Evolutionary conservation across 2,329 filamentous ascomycete genomes (phyloP).

Genomic region (Ascochyta rabiei): DNA sequence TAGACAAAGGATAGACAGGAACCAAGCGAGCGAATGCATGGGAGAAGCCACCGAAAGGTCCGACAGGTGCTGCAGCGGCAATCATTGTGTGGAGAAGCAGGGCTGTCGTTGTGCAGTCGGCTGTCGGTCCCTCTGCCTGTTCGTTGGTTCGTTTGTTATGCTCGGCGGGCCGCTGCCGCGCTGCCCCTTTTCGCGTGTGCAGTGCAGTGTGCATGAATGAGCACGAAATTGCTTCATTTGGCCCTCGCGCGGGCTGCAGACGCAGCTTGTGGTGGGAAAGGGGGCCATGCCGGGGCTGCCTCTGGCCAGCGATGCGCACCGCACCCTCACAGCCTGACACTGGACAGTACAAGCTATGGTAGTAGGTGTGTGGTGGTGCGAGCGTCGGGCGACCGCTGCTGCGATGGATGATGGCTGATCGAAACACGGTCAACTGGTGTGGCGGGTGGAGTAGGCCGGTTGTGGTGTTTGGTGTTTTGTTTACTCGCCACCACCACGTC

Average conservation of each 20-base stretch:
- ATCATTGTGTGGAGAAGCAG: constrained; percentile 44
- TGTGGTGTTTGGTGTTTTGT: neutral
- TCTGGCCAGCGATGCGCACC: constrained; percentile 1
- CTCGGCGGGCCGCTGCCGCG: constrained; percentile 24
- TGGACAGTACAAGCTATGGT: too few relatives aligned
- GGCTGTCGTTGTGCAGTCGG: constrained; percentile 5
- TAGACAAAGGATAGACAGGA: constrained; percentile 1
- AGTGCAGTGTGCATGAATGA: constrained; percentile 22
- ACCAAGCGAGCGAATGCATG: constrained; percentile 22
- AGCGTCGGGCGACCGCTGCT: neutral
- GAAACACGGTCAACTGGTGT: constrained; percentile 9
- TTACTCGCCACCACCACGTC: neutral
- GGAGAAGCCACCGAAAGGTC: constrained; percentile 19
- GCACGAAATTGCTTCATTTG: constrained; percentile 19
- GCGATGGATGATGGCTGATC: constrained; percentile 1
- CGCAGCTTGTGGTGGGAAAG: constrained; percentile 5
- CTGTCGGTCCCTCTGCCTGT: constrained; percentile 19
- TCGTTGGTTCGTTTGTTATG: constrained; percentile 16
- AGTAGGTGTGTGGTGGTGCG: constrained; percentile 3
- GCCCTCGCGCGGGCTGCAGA: constrained; percentile 11
- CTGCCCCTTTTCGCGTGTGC: constrained; percentile 20
- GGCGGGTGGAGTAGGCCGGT: neutral
- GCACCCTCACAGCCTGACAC: too few relatives aligned
- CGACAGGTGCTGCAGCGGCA: constrained; percentile 25
- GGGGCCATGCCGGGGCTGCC: constrained; percentile 9